These are phyloP conservation scores for Herpotrichia juniperi DNA, from an alignment of 2,329 filamentous ascomycete genomes.

Conservation along the genomic window DNA sequence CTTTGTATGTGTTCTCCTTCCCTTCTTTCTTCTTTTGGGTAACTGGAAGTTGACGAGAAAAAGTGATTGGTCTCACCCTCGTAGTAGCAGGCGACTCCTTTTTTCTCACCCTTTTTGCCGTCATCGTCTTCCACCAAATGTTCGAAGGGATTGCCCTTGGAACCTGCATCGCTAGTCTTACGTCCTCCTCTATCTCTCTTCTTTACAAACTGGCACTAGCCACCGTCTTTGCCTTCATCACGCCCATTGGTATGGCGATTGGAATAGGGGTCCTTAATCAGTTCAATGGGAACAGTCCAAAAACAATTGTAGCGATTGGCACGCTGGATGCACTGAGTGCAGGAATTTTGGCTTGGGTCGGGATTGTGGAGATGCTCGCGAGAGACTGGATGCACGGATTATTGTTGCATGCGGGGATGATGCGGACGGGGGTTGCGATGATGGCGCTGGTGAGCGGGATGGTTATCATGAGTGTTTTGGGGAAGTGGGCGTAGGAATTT, in stretches of 20 bases:
- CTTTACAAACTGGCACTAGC: constrained; percentile 67
- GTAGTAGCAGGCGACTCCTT: constrained; percentile 59
- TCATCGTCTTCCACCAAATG: constrained; percentile 79
- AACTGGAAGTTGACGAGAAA: neutral
- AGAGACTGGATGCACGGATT: constrained; percentile 68
- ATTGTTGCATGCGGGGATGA: constrained; percentile 57
- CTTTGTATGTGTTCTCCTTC: constrained; percentile 55
- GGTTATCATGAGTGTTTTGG: constrained; percentile 73
- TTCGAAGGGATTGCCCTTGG: constrained; percentile 79
- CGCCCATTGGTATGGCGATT: constrained; percentile 80
- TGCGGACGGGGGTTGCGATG: constrained; percentile 58
- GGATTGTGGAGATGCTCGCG: constrained; percentile 80
- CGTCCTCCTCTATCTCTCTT: constrained; percentile 38
- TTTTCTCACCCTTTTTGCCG: constrained; percentile 60
- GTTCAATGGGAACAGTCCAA: constrained; percentile 75
- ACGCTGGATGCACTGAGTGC: constrained; percentile 76
- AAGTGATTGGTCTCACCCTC: constrained; percentile 68
- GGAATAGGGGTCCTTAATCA: constrained; percentile 72
- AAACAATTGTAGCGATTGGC: constrained; percentile 73
- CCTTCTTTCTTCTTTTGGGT: neutral
- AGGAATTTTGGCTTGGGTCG: constrained; percentile 80
- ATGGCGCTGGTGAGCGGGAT: constrained; percentile 66
- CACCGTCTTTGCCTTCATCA: constrained; percentile 70
- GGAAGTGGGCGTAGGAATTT: constrained; percentile 69
- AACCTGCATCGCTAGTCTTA: constrained; percentile 69